Base-by-base conservation (phyloP, 495 filamentous ascomycete species). In the Xylaria cubensis region DNA sequence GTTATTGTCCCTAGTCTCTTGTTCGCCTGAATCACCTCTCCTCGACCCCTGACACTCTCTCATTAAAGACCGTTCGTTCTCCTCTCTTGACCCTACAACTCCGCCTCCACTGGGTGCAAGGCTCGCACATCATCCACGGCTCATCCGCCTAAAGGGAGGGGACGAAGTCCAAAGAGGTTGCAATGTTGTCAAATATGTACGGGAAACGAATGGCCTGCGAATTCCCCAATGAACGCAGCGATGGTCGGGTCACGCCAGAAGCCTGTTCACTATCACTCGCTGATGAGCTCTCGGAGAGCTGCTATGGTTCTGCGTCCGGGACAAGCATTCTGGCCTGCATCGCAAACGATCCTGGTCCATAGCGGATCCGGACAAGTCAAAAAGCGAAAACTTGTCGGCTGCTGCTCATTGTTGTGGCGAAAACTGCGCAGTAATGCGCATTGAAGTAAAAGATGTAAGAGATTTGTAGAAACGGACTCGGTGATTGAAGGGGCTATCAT, bases 121-220 rank as follows among this genome's bases (percentile, higher is more conserved):
- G 21, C 41, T 59, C 55, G 24, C 46, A 56, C 63, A 58, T 53
- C 58, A 53, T 61, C 53, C 67, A 61, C 61, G 39, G 42, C 62
- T 29, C 50, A 48, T 64, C 58, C 61, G 21, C 55, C 56, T 10
- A 36, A 72, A 48, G 41, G 55, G 29, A 55, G 39, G 44, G 36
- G 64, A 63, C 29, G 36, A 39, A 72, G 65, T 70, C 61, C 69
- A 56, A 70, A 71, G 64, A 53, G 36, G 64, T 48, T 69, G 65
- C 21, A 50, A 34, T 70, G 58, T 59, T 73, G 68, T 73, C 74
- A 77, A 76, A 36, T 76, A 77, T 77, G 77, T 79, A 79, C 74
- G 69, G 68, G 74, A 77, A 79, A 79, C 56, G 74, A 79, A 75
- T 75, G 67, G 32, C 53, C 21, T 53, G 64, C 32, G 56, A 61